phyloP scores from a whole-genome alignment of 2,329 filamentous ascomycete species.

The Pyricularia grisea region DNA sequence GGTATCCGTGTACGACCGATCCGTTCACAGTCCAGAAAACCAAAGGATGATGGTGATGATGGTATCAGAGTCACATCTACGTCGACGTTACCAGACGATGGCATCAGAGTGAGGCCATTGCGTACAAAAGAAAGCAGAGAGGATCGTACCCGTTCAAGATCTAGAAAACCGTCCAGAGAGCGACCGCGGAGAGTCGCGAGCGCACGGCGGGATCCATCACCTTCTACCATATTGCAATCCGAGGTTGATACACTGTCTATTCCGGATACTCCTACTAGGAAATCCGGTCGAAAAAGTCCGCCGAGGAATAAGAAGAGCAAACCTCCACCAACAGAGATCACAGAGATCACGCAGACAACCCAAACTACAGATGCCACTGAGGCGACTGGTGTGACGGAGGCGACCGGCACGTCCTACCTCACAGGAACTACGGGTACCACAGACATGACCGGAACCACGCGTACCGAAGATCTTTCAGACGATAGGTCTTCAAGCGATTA shows the following conservation, averaged over 20 bases:
- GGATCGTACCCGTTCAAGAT: not conserved
- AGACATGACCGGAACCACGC: slow-evolving; percentile 2
- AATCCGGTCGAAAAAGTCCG: slow-evolving; percentile 8
- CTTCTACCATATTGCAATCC: slow-evolving; percentile 6
- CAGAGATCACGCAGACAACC: not conserved
- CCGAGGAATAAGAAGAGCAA: slow-evolving; percentile 5
- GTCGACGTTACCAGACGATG: slow-evolving; percentile 20
- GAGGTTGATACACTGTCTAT: slow-evolving; percentile 2
- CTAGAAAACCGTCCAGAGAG: slow-evolving; percentile 5
- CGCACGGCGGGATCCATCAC: slow-evolving; percentile 9
- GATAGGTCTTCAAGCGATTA: slow-evolving; percentile 19
- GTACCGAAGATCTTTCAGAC: slow-evolving; percentile 17
- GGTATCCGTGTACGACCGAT: slow-evolving; percentile 28
- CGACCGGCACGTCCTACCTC: not conserved
- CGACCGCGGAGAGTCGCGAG: slow-evolving; percentile 14
- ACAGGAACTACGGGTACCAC: slow-evolving; percentile 4
- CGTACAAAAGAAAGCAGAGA: not conserved
- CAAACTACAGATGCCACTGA: slow-evolving; percentile 1
- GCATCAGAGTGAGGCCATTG: slow-evolving; percentile 21
- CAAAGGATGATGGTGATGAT: slow-evolving; percentile 14
- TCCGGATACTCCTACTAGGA: slow-evolving; percentile 13
- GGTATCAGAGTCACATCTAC: slow-evolving; percentile 20
- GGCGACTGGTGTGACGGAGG: not conserved
- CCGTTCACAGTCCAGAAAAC: slow-evolving; percentile 2
- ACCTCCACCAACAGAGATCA: slow-evolving; percentile 6